Evolutionary conservation across 2,329 filamentous ascomycete genomes (phyloP), one percentile per base, ranked within the genome.

Genomic region (Ophiostoma piceae): DNA sequence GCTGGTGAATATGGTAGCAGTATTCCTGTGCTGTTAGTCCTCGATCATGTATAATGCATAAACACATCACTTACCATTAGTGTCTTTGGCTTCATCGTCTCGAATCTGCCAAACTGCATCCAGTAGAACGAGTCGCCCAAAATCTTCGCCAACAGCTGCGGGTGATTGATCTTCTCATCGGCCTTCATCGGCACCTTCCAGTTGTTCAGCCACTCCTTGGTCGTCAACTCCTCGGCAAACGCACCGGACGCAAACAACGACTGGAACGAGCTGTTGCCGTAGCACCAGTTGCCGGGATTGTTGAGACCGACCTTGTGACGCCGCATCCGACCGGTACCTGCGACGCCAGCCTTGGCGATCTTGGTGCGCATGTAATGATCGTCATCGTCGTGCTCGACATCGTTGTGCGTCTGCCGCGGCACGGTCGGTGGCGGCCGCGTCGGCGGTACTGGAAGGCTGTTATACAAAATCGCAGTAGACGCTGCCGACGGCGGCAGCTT

Each of bases 241-340:
- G 87, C 79, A 76, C 86, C 76, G 0, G 93, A 94, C 1, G 89
- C 90, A 71, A 91, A 90, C 22, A 97, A 81, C 71, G 90, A 91
- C 78, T 98, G 94, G 35, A 98, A 82, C 0, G 90, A 89, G n/a
- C 92, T 90, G 78, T 97, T 97, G 83, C 95, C 93, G 77, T 97
- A 97, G 77, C 94, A 97, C 73, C 91, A 94, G 66, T 90, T 89
- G 0, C 88, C 87, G 57, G 92, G 91, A 74, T 97, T 97, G 71
- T 88, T 81, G 14, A 97, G 83, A 0, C 94, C 94, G 8, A 78
- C 75, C n/a, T 12, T 92, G 90, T 85, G 74, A 87, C 82, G 78
- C 80, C 60, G 71, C 73, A 74, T 79, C 78, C 73, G 75, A 2
- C 62, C 65, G 39, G 39, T 9, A 16, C 26, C 67, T 54, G 68